Base-by-base conservation (phyloP, 331 rosid genomes). In the Malus hybrid region DNA sequence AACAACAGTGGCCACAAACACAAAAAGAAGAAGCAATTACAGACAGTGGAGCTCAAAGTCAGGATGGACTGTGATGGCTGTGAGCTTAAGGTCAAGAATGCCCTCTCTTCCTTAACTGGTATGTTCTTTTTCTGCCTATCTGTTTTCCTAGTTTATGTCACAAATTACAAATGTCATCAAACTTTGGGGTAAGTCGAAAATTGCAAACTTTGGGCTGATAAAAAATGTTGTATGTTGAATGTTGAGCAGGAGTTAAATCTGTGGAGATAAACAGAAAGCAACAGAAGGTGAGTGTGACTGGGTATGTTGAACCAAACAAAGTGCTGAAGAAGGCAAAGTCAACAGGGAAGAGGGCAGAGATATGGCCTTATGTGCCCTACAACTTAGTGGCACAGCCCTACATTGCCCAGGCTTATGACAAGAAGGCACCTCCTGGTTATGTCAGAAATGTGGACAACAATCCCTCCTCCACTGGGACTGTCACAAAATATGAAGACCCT, bases 31-130 rank as follows among this genome's bases (percentile, higher is more conserved):
- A 90, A 89, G 82, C 97, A 88, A 82, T 80, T 90, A 3, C 93
- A 88, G 46, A 95, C 99, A 0, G 97, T 95, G 70, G 99, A 95
- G 77, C 84, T 95, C 34, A 95, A 95, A 80, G 91, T 92, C 69
- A 86, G 93, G 68, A 95, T 95, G 99, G 99, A 95, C 86, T 95
- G 97, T 84, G 97, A 95, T 79, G 99, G 99, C 27, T 95, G 99
- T 86, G 97, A 92, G 86, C 93, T 92, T 14, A 92, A 95, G 88
- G 91, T 95, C 84, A 95, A 87, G 86, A 92, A 92, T 60, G 83
- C 93, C 15, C 97, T 95, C 71, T 88, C 97, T 77, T 86, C 97
- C 39, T 81, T 91, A 33, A 84, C 80, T 75, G 98, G 98, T 91
- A 81, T 68, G 83, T 76, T 14, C 19, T 34, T 63, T 66, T 65